Evolutionary conservation across 768 basidiomycete genomes (phyloP).

Genomic region (Suillus spraguei): DNA sequence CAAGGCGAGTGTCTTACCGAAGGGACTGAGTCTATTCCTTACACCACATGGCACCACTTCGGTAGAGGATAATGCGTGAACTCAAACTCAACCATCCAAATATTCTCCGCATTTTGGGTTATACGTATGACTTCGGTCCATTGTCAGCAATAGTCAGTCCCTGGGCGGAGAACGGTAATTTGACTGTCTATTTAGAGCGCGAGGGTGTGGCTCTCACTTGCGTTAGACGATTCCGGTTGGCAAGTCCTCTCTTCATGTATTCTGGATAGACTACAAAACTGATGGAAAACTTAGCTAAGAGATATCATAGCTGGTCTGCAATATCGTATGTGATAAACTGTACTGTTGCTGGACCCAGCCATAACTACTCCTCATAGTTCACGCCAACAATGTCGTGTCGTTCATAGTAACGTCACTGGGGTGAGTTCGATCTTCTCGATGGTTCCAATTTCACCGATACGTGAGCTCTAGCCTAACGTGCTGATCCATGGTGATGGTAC

Average conservation of each 20-base stretch:
- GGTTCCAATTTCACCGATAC: not conserved
- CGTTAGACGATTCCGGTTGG: constrained; percentile 16
- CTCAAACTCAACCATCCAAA: too few relatives aligned
- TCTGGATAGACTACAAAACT: too few relatives aligned
- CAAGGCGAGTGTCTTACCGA: not conserved
- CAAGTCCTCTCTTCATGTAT: too few relatives aligned
- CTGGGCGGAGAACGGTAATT: constrained; percentile 20
- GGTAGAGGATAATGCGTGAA: too few relatives aligned
- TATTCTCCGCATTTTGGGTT: too few relatives aligned
- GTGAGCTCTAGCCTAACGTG: constrained; percentile 34
- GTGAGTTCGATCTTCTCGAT: constrained; percentile 23
- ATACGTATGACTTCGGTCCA: too few relatives aligned
- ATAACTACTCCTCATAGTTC: constrained; percentile 1
- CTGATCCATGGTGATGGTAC: constrained; percentile 35
- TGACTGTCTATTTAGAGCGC: constrained; percentile 19
- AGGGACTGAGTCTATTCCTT: too few relatives aligned
- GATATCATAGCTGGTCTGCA: constrained; percentile 20
- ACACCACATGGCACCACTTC: too few relatives aligned
- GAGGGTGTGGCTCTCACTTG: constrained; percentile 4
- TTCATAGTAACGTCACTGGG: constrained; percentile 51
- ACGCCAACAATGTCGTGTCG: constrained; percentile 33
- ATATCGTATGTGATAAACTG: constrained; percentile 15
- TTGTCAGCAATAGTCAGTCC: constrained; percentile 25
- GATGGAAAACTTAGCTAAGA: not conserved
- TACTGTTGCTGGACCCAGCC: too few relatives aligned